Evolutionary conservation across 305 asterid species (phyloP).

Genomic region (Fraxinus floribunda): DNA sequence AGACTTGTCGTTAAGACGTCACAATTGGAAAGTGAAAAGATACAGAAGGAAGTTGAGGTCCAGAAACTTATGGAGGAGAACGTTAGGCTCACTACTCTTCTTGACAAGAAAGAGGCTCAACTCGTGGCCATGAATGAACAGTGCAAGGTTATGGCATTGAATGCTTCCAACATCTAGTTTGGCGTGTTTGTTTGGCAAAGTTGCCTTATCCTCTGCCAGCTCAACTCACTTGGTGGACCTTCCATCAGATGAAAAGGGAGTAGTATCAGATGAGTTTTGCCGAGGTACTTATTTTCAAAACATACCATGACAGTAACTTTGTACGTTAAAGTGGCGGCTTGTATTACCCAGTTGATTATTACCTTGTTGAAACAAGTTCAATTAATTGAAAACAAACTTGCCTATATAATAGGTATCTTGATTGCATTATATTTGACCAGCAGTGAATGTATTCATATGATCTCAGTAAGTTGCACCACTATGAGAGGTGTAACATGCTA

Average conservation of each 20-base stretch:
- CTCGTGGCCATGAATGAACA: constrained; percentile 97
- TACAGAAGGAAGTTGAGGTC: constrained; percentile 88
- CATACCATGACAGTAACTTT: constrained; percentile 1
- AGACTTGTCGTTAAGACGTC: constrained; percentile 79
- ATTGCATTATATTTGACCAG: background rate
- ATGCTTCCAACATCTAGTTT: constrained; percentile 53
- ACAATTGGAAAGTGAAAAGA: constrained; percentile 83
- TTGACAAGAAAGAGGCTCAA: constrained; percentile 97
- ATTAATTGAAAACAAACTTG: constrained; percentile 1
- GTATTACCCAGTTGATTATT: background rate
- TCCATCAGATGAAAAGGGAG: background rate
- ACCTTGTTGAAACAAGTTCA: background rate
- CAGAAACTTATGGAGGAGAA: constrained; percentile 93
- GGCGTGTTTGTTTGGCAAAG: background rate
- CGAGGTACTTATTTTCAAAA: background rate
- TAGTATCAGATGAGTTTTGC: background rate
- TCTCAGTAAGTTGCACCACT: background rate
- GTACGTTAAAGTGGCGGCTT: background rate
- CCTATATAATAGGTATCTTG: background rate
- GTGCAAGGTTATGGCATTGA: constrained; percentile 90
- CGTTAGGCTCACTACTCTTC: constrained; percentile 60
- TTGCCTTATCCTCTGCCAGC: constrained; percentile 1
- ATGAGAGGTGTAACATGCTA: background rate
- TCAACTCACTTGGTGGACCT: background rate
- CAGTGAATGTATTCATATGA: background rate